A percentile compares a stretch with the other conserved stretches of the same genome.
These are phyloP conservation scores for Sporothrix protearum DNA, from an alignment of 2,329 filamentous ascomycete genomes.

Conservation along the genomic window DNA sequence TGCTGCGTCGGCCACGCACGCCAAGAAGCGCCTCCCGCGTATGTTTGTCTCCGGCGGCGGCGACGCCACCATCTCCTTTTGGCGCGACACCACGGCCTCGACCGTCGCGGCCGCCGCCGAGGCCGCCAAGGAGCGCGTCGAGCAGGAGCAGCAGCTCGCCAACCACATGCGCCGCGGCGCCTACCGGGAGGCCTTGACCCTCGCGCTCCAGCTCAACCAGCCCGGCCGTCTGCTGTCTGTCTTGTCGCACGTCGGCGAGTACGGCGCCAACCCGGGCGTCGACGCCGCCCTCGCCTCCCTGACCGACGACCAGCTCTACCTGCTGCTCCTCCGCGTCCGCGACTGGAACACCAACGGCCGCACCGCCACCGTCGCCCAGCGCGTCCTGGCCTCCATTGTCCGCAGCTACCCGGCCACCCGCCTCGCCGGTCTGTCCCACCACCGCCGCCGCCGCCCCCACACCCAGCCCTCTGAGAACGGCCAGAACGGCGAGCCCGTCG, in stretches of 20 bases:
- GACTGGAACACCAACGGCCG: conserved; percentile 98
- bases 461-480: neutral
- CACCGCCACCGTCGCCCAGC: conserved; percentile 79
- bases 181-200: conserved; percentile 86
- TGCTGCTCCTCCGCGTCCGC: conserved; percentile 73
- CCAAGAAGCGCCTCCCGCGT: conserved; percentile 36
- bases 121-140: conserved; percentile 70
- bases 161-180: conserved; percentile 87
- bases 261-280: conserved; percentile 52
- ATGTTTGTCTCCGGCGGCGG: conserved; percentile 85
- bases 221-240: conserved; percentile 80
- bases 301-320: conserved; percentile 80
- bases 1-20: neutral
- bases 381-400: conserved; percentile 75
- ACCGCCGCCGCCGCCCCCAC: conserved; percentile 32
- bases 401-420: conserved; percentile 75
- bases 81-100: conserved; percentile 82
- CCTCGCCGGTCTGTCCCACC: conserved; percentile 63
- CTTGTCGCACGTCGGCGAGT: conserved; percentile 63
- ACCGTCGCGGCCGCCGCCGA: conserved; percentile 72
- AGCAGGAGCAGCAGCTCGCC: conserved; percentile 90
- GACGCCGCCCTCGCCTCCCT: conserved; percentile 79
- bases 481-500: conserved; percentile 30
- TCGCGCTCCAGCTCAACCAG: conserved; percentile 91
- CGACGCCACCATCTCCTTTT: conserved; percentile 91